A percentile compares a stretch with the other conserved stretches of the same genome.
phyloP scores from a whole-genome alignment of 1,284 basidiomycete species.

The Leccinum huronense region DNA sequence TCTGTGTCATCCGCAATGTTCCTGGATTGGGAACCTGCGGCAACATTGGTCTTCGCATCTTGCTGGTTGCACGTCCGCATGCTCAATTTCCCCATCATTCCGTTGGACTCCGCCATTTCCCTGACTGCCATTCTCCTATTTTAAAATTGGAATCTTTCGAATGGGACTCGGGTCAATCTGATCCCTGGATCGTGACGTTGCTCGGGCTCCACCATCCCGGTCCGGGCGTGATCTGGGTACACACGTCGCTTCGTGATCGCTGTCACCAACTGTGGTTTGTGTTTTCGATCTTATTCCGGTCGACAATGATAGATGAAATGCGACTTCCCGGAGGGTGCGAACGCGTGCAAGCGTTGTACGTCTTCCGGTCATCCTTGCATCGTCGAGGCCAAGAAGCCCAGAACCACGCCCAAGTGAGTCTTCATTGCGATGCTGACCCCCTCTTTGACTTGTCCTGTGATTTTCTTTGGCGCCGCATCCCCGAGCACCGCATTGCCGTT shows the following conservation, averaged over 20 bases:
- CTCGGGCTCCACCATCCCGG: constrained; percentile 6
- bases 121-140: constrained; percentile 10
- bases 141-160: constrained; percentile 19
- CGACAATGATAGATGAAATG: constrained; percentile 67
- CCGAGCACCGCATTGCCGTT: constrained; percentile 26
- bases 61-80: constrained; percentile 1
- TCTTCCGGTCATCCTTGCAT: constrained; percentile 68
- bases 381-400: constrained; percentile 74
- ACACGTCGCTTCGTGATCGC: constrained; percentile 5
- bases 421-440: constrained; percentile 19
- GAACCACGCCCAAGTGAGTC: constrained; percentile 75
- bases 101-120: constrained; percentile 4
- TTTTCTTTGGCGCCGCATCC: constrained; percentile 3
- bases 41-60: constrained; percentile 7
- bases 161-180: constrained; percentile 10
- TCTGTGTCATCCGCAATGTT: constrained; percentile 1
- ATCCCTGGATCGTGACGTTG: constrained; percentile 12
- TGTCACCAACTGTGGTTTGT: constrained; percentile 16
- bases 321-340: constrained; percentile 65
- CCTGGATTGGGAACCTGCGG: constrained; percentile 17
- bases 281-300: constrained; percentile 13
- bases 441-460: background rate
- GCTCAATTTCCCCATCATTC: constrained; percentile 9
- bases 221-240: background rate
- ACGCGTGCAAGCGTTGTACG: constrained; percentile 71